phyloP scores from a whole-genome alignment of 2,329 filamentous ascomycete species.

The Chaetomiaceae sp. region DNA sequence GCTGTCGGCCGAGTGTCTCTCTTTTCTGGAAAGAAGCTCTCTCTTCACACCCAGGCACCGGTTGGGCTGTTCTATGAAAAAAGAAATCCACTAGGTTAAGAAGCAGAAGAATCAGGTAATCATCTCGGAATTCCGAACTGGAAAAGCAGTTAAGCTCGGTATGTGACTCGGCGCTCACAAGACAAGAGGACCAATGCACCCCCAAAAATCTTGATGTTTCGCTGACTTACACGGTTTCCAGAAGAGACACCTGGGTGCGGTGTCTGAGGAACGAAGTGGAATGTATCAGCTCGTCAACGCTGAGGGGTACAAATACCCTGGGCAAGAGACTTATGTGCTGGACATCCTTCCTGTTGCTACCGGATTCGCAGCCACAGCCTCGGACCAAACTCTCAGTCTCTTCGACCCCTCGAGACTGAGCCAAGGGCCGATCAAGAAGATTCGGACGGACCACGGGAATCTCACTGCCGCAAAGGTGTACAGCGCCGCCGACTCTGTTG shows the following conservation, averaged over 20 bases:
- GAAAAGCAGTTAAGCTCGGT: not conserved
- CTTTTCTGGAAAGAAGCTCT: too few species aligned
- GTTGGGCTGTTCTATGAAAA: too few species aligned
- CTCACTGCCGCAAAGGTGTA: conserved; percentile 59
- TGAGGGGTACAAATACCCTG: conserved; percentile 38
- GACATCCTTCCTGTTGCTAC: conserved; percentile 48
- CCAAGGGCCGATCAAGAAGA: conserved; percentile 43
- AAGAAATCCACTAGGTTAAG: too few species aligned
- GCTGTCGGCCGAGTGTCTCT: not conserved
- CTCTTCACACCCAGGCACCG: too few species aligned
- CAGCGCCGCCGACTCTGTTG: conserved; percentile 46
- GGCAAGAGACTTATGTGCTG: conserved; percentile 52
- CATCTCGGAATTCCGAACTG: not conserved
- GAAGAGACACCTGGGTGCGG: not conserved
- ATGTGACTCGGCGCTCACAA: not conserved
- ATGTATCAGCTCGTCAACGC: conserved; percentile 42
- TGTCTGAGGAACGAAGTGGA: not conserved
- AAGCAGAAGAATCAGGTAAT: not conserved
- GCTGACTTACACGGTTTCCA: conserved; percentile 1
- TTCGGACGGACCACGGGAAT: conserved; percentile 55
- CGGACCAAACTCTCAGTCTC: conserved; percentile 65
- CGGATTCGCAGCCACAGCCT: conserved; percentile 60
- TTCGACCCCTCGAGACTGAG: conserved; percentile 57
- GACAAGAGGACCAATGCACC: not conserved
- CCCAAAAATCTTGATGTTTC: not conserved